Base-by-base conservation (phyloP, 257 asterid genomes). In the Solanum chiquidenum region DNA sequence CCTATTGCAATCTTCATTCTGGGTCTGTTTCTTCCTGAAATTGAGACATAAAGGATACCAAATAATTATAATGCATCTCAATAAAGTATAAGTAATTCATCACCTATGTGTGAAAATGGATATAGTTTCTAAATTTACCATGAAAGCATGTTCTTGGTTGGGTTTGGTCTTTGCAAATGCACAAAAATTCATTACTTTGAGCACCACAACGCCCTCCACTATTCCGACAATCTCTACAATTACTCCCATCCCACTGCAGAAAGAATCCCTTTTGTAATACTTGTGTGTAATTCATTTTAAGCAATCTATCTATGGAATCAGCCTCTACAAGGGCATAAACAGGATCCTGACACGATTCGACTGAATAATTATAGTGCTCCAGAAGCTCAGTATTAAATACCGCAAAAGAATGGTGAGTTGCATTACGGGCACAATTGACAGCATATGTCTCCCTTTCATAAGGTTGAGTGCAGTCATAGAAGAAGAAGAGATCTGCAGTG, bases 281-380 rank as follows among this genome's bases (percentile, higher is more conserved):
- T 46, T 46, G 20, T 4, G 0, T 13, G 44, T 44, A 46, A 46
- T 14, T 46, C 0, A 46, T 13, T 0, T 46, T 46, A 13, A 46
- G 58, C 58, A 46, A 44, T 12, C 58, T 46, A 46, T 46, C 20
- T 13, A 0, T 6, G 0, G 58, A 46, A 46, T 46, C 7, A 27
- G 34, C 11, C 83, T 69, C 83, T 25, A 86, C 35, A 27, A 75
- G 49, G 46, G 94, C 87, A 31, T 88, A 88, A 76, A 93, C 89
- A 12, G 89, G 90, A 25, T 87, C 75, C 83, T 84, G 89, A 85
- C 96, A 93, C 12, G 87, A 87, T 27, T 42, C 55, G 20, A 86
- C 20, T 3, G 94, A 88, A 77, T 91, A 92, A 84, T 93, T 92
- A 93, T 86, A 86, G 46, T 89, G 92, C 55, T 86, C 34, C 9